Conservation (phyloP, 2,329 filamentous ascomycete genomes). For the Hymenoscyphus fructigenus region DNA sequence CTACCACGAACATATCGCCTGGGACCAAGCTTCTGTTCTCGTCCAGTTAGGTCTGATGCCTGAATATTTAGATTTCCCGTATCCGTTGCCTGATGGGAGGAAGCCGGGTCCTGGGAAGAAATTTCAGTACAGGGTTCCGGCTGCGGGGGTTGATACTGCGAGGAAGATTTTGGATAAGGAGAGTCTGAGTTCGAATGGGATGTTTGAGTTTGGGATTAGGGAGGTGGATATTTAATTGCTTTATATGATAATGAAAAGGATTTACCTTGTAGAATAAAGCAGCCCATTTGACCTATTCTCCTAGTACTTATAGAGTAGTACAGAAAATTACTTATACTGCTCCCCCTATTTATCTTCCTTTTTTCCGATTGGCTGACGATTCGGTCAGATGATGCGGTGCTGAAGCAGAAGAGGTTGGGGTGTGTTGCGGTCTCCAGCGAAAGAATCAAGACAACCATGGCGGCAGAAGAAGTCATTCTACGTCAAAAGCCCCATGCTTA, state of each 20-base stretch:
- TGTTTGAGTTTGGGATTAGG: conserved; percentile 41
- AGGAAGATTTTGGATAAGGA: conserved; percentile 49
- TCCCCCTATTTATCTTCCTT: too few relatives aligned
- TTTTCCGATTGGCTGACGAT: too few relatives aligned
- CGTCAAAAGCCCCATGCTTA: neutral
- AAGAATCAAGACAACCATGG: too few relatives aligned
- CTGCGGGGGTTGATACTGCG: conserved; percentile 54
- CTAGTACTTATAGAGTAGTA: too few relatives aligned
- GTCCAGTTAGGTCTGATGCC: conserved; percentile 58
- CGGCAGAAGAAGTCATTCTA: too few relatives aligned
- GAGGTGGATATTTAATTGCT: conserved; percentile 32
- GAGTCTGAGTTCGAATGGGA: conserved; percentile 53
- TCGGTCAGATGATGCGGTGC: too few relatives aligned
- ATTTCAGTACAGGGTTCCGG: conserved; percentile 60
- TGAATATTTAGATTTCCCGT: conserved; percentile 43
- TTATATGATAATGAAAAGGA: too few relatives aligned
- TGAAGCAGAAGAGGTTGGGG: too few relatives aligned
- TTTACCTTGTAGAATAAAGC: too few relatives aligned
- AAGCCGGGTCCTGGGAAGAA: conserved; percentile 37
- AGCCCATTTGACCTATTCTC: too few relatives aligned
- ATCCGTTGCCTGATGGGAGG: conserved; percentile 41
- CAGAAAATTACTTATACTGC: too few relatives aligned
- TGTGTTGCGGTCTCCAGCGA: too few relatives aligned
- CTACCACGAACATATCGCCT: conserved; percentile 69
- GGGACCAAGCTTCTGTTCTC: conserved; percentile 66